These are phyloP conservation scores for Russula ochroleuca DNA, from an alignment of 768 basidiomycete genomes.

Conservation along the genomic window DNA sequence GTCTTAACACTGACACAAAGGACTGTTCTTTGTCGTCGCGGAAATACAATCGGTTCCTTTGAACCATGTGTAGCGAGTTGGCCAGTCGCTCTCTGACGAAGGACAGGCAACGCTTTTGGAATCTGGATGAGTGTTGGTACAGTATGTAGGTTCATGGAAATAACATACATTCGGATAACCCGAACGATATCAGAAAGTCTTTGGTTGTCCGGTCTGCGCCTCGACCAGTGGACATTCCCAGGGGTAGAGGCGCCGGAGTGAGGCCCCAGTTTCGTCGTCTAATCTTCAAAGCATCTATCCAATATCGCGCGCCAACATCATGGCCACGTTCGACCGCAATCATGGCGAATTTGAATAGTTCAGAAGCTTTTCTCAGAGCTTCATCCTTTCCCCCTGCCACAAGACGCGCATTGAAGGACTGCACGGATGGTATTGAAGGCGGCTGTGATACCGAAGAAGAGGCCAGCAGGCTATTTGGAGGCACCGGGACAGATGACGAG, in stretches of 20 bases:
- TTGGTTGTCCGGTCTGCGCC: slow-evolving; percentile 76
- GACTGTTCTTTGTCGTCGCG: slow-evolving; percentile 58
- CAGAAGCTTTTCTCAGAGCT: slow-evolving; percentile 67
- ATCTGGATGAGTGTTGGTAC: slow-evolving; percentile 10
- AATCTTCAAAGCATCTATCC: slow-evolving; percentile 77
- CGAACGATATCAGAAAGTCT: slow-evolving; percentile 77
- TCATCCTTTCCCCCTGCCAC: slow-evolving; percentile 78
- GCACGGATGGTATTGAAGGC: slow-evolving; percentile 46
- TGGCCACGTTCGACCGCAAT: slow-evolving; percentile 62
- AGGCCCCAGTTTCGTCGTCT: slow-evolving; percentile 76
- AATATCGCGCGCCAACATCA: slow-evolving; percentile 64
- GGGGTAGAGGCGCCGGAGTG: slow-evolving; percentile 71
- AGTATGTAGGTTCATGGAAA: not conserved
- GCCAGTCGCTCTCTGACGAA: slow-evolving; percentile 68
- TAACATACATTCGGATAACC: slow-evolving; percentile 76
- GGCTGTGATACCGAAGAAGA: slow-evolving; percentile 66
- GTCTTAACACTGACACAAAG: slow-evolving; percentile 55
- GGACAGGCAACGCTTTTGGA: slow-evolving; percentile 52
- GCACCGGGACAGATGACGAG: slow-evolving; percentile 13
- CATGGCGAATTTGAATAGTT: slow-evolving; percentile 65
- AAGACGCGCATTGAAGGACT: slow-evolving; percentile 68
- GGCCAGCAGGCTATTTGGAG: slow-evolving; percentile 39
- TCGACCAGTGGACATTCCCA: slow-evolving; percentile 65
- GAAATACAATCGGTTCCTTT: slow-evolving; percentile 30
- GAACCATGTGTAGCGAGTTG: slow-evolving; percentile 51